A percentile compares a stretch with the other conserved stretches of the same genome.
phyloP scores from a whole-genome alignment of 2,329 filamentous ascomycete species.

The Bipolaris bicolor region DNA sequence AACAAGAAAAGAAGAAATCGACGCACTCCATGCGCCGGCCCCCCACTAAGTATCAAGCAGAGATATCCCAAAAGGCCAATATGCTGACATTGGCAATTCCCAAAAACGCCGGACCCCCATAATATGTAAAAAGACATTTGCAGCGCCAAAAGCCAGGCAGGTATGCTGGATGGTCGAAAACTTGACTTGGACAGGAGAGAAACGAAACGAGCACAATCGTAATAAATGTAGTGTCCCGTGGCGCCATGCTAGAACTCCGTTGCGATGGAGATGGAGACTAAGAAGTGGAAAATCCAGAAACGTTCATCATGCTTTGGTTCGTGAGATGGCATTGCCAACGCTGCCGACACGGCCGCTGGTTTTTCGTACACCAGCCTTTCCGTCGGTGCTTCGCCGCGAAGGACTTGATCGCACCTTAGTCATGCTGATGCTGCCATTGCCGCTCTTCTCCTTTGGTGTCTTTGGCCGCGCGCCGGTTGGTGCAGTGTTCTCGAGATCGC shows the following conservation, averaged over 20 bases:
- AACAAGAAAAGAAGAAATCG: too few relatives aligned
- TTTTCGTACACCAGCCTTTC: slow-evolving; percentile 58
- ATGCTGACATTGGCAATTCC: slow-evolving; percentile 22
- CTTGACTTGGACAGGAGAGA: slow-evolving; percentile 16
- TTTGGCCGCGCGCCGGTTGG: slow-evolving; percentile 48
- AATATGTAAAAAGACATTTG: slow-evolving; percentile 18
- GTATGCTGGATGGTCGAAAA: slow-evolving; percentile 23
- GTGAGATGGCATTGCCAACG: slow-evolving; percentile 44
- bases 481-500: slow-evolving; percentile 55
- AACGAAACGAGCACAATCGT: slow-evolving; percentile 15
- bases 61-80: slow-evolving; percentile 20
- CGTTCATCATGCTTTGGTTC: slow-evolving; percentile 37
- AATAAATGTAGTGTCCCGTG: slow-evolving; percentile 6
- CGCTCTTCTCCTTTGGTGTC: slow-evolving; percentile 53
- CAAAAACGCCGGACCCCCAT: slow-evolving; percentile 37
- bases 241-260: slow-evolving; percentile 14
- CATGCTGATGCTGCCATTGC: slow-evolving; percentile 53
- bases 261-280: slow-evolving; percentile 18
- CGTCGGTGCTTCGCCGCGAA: slow-evolving; percentile 54
- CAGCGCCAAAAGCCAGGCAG: slow-evolving; percentile 13
- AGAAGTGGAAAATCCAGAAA: slow-evolving; percentile 12
- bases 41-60: slow-evolving; percentile 19
- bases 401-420: slow-evolving; percentile 55
- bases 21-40: slow-evolving; percentile 23
- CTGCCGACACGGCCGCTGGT: slow-evolving; percentile 59